Conservation (phyloP, 2,329 filamentous ascomycete genomes). For the Coniochaeta ligniaria region DNA sequence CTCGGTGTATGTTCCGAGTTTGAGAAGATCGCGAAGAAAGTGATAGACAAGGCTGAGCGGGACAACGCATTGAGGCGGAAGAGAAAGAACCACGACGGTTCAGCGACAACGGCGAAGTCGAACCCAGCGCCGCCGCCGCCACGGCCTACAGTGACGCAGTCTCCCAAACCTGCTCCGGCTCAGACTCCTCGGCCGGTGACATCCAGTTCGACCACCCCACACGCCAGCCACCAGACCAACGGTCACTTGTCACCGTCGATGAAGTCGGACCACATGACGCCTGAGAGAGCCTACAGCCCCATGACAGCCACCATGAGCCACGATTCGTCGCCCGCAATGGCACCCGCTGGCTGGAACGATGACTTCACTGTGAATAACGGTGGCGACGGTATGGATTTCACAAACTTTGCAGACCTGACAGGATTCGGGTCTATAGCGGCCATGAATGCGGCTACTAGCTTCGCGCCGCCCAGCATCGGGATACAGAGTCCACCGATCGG, state of each 20-base stretch:
- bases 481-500: conserved; percentile 26
- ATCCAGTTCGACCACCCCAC: conserved; percentile 21
- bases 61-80: conserved; percentile 76
- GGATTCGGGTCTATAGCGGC: conserved; percentile 29
- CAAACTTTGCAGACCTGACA: conserved; percentile 36
- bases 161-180: conserved; percentile 3
- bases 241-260: conserved; percentile 21
- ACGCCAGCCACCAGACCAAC: conserved; percentile 14
- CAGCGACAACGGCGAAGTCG: conserved; percentile 9
- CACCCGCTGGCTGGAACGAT: conserved; percentile 36
- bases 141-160: conserved; percentile 13
- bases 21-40: conserved; percentile 83
- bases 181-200: conserved; percentile 23
- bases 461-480: conserved; percentile 14
- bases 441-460: conserved; percentile 6
- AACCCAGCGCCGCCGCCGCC: conserved; percentile 1
- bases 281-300: conserved; percentile 26
- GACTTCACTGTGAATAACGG: conserved; percentile 31
- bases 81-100: conserved; percentile 62
- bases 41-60: conserved; percentile 85
- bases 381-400: conserved; percentile 18
- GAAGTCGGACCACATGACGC: conserved; percentile 14
- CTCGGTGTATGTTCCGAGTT: conserved; percentile 93
- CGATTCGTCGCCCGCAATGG: conserved; percentile 35
- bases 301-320: conserved; percentile 30